These are phyloP conservation scores for Myxozyma vanderwaltii DNA, from an alignment of 805 yeast species.

Conservation along the genomic window DNA sequence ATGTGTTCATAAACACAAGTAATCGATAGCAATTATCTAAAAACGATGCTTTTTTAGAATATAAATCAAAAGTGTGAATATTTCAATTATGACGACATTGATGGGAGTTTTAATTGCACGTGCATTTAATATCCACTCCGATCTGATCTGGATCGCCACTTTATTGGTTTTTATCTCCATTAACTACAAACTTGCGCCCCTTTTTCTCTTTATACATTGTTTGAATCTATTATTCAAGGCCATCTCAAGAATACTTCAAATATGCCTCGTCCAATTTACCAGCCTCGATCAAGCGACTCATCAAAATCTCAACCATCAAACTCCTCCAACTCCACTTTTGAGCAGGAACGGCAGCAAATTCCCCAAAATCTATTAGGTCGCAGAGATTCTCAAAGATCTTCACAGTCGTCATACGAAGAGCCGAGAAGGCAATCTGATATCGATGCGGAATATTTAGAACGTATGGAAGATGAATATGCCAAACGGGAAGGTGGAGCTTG, in stretches of 20 bases:
- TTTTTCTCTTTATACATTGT: no score
- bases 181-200: neutral
- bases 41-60: no score
- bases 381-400: neutral
- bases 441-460: conserved; percentile 36
- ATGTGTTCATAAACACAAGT: no score
- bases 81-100: no score
- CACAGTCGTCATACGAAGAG: neutral
- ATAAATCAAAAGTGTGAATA: no score
- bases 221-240: no score
- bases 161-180: neutral
- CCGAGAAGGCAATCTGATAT: conserved; percentile 19
- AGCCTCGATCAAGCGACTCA: neutral
- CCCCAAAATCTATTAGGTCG: neutral
- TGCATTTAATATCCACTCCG: no score
- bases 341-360: neutral
- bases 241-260: no score
- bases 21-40: no score
- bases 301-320: neutral
- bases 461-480: conserved; percentile 53
- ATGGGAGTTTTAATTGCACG: no score
- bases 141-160: neutral
- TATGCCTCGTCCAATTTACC: conserved; percentile 6
- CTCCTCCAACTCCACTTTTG: neutral
- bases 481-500: conserved; percentile 42